Percentiles rank a stretch among this genome's conserved stretches.
phyloP scores from a whole-genome alignment of 176 grass and related monocot species.

The Metroxylon sagu region DNA sequence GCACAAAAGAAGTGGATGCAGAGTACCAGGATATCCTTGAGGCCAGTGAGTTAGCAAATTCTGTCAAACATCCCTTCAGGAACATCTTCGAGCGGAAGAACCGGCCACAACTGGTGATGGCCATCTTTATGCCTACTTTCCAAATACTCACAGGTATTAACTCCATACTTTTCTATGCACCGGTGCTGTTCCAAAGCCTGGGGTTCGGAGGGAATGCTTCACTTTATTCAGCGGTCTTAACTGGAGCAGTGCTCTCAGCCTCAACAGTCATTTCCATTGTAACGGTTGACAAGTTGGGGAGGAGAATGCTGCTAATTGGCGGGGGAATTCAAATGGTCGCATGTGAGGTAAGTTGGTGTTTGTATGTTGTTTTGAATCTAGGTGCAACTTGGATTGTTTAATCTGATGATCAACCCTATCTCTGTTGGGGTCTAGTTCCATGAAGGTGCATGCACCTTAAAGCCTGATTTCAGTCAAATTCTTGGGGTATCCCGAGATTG shows the following conservation, averaged over 20 bases:
- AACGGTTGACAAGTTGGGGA: conserved; percentile 69
- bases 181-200: conserved; percentile 95
- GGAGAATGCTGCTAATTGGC: conserved; percentile 65
- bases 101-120: conserved; percentile 87
- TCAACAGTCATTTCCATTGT: conserved; percentile 60
- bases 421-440: no score
- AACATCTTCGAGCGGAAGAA: conserved; percentile 73
- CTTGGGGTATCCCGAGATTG: no score
- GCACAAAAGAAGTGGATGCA: conserved; percentile 62
- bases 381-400: no score
- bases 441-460: no score
- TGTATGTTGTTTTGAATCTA: no score
- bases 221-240: conserved; percentile 78
- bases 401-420: no score
- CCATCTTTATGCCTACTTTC: conserved; percentile 82
- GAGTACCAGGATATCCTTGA: conserved; percentile 88
- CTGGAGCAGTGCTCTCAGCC: conserved; percentile 63
- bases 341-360: conserved; percentile 43
- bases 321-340: conserved; percentile 87
- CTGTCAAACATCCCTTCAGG: conserved; percentile 77
- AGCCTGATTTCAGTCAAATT: no score
- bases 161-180: conserved; percentile 94
- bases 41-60: conserved; percentile 76
- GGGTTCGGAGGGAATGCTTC: conserved; percentile 64
- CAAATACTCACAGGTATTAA: conserved; percentile 90